These are phyloP conservation scores for Amanita muscaria DNA, from an alignment of 768 basidiomycete species.

Conservation along the genomic window DNA sequence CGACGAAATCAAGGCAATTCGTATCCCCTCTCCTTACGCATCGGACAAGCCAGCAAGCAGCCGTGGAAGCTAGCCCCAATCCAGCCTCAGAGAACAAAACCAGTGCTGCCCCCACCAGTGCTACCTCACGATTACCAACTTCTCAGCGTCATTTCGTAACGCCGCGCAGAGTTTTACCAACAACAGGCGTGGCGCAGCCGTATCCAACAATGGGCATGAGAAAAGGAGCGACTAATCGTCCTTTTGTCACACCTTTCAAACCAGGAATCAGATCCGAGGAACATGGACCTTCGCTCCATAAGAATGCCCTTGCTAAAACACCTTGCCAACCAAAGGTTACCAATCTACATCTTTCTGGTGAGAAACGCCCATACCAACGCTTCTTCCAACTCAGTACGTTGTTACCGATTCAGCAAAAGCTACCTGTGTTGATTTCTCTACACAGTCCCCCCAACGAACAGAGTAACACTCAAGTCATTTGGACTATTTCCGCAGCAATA, in stretches of 20 bases:
- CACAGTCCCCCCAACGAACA: slow-evolving; percentile 17
- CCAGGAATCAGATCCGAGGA: slow-evolving; percentile 37
- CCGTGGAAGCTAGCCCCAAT: neutral
- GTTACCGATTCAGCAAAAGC: neutral
- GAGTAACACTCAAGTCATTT: slow-evolving; percentile 38
- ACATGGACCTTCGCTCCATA: slow-evolving; percentile 24
- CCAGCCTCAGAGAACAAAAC: neutral
- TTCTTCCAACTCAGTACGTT: slow-evolving; percentile 41
- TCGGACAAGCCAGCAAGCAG: neutral
- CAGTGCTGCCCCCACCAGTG: neutral
- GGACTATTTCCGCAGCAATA: slow-evolving; percentile 44
- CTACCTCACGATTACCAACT: neutral
- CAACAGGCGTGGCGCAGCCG: neutral
- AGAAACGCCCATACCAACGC: slow-evolving; percentile 9
- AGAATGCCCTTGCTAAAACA: slow-evolving; percentile 8
- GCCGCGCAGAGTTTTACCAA: neutral
- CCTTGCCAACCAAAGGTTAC: slow-evolving; percentile 5
- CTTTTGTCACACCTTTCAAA: slow-evolving; percentile 63
- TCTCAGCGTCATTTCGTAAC: slow-evolving; percentile 1
- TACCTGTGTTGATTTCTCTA: neutral
- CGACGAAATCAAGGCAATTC: slow-evolving; percentile 23
- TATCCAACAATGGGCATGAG: neutral
- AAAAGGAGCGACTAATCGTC: slow-evolving; percentile 20
- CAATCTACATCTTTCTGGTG: slow-evolving; percentile 10
- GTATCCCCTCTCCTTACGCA: slow-evolving; percentile 33